Conservation (phyloP, 1,284 basidiomycete species). For the Leccinum pachyderme region DNA sequence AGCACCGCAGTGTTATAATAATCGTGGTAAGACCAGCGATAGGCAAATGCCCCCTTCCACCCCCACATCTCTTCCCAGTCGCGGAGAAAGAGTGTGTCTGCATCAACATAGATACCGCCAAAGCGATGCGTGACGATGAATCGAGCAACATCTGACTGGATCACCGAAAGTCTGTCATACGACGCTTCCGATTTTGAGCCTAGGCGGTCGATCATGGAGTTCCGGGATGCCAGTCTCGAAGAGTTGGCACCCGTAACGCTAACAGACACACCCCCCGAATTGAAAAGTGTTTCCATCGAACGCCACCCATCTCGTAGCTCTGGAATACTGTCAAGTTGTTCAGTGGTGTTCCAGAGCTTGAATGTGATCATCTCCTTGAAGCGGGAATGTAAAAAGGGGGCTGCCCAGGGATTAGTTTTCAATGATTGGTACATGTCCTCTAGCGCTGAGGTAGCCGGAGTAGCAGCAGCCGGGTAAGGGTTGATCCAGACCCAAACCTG, state of each 20-base stretch:
- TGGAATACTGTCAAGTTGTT: conserved; percentile 75
- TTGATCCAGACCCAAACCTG: conserved; percentile 89
- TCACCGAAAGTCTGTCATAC: conserved; percentile 77
- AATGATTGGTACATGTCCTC: conserved; percentile 64
- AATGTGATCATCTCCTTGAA: conserved; percentile 78
- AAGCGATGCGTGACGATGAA: conserved; percentile 83
- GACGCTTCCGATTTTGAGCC: conserved; percentile 69
- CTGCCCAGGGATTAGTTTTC: conserved; percentile 75
- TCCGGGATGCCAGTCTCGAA: conserved; percentile 32
- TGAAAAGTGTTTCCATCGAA: conserved; percentile 60
- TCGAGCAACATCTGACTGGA: conserved; percentile 82
- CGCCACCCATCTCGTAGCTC: conserved; percentile 79
- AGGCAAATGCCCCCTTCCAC: conserved; percentile 83
- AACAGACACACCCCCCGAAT: conserved; percentile 63
- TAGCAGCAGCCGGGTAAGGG: conserved; percentile 62
- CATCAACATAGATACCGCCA: conserved; percentile 83
- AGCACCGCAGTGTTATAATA: conserved; percentile 86
- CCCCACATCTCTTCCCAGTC: conserved; percentile 91
- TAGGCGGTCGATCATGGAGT: conserved; percentile 62
- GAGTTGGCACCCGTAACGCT: conserved; percentile 38
- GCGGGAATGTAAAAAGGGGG: conserved; percentile 75
- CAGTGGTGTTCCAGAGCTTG: conserved; percentile 87
- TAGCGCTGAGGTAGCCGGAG: conserved; percentile 65
- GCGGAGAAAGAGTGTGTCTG: conserved; percentile 80
- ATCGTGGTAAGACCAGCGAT: conserved; percentile 75